Evolutionary conservation across 345 rosid genomes (phyloP), one percentile per base, ranked within the genome.

Genomic region (Orychophragmus violaceus): DNA sequence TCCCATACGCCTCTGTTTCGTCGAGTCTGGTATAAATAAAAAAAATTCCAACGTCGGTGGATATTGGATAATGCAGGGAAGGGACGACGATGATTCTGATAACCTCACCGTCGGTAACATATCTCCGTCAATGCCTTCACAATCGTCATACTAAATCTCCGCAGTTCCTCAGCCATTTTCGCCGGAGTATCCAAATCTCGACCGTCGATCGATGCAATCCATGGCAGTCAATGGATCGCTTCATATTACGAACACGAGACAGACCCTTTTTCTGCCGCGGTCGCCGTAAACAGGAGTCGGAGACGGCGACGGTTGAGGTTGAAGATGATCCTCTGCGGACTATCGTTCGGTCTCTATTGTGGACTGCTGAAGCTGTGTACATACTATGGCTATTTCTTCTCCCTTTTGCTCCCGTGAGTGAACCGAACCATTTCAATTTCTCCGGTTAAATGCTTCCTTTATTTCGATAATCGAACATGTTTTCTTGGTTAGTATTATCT

Each of bases 341-440:
- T 59, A 70, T 75, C 44, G 44, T 82, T 69, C 84, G 84, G 61
- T 48, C 56, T n/a, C 59, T 71, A 16, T 77, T 90, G 33, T 88
- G 97, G 96, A 71, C 64, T 29, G 75, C 87, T 21, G 99, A 90
- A 83, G 86, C 86, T 49, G 82, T 79, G 67, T 94, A 94, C 80
- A 83, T 94, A 64, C 68, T 83, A 59, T 94, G 96, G 96, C 97
- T 94, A 66, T 87, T 94, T 76, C 78, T 94, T 51, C 97, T 94
- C 33, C 99, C 96, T 30, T 85, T 79, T 76, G 97, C 97, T 54
- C 95, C 97, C 58, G 95, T 88, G 61, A 45, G 86, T 36, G 32
- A 5, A 14, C 50, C n/a, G n/a, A n/a, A n/a, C 5, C 41, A n/a
- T n/a, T n/a, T 48, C 46, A 28, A 41, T 11, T 6, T n/a, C 1